Conservation (phyloP, 768 basidiomycete genomes). For the Rhodotorula paludigena region DNA sequence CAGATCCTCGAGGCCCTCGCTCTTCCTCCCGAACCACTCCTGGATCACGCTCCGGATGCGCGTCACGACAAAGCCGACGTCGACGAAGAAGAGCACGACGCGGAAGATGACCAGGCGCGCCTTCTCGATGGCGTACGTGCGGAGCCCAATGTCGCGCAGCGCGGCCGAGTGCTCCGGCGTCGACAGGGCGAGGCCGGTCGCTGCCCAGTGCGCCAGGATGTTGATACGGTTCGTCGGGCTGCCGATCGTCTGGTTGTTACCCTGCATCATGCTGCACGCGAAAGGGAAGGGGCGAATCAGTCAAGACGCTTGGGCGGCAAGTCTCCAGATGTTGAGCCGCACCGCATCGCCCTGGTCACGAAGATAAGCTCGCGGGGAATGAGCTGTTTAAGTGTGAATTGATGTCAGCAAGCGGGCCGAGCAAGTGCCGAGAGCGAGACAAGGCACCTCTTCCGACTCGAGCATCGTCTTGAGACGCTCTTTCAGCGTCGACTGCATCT, state of each 20-base stretch:
- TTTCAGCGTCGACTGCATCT: conserved; percentile 35
- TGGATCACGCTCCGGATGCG: conserved; percentile 56
- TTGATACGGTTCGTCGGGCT: conserved; percentile 87
- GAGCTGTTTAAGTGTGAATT: too few species aligned
- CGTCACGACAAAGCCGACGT: conserved; percentile 65
- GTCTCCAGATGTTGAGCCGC: too few species aligned
- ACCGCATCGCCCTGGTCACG: conserved; percentile 46
- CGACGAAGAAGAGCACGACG: conserved; percentile 61
- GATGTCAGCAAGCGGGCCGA: too few species aligned
- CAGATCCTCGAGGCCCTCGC: conserved; percentile 70
- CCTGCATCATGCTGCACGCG: conserved; percentile 1
- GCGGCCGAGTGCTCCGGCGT: conserved; percentile 49
- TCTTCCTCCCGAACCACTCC: conserved; percentile 43
- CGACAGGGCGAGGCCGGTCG: conserved; percentile 19
- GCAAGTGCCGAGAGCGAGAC: too few species aligned
- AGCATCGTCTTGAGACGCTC: conserved; percentile 41
- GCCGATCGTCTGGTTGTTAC: conserved; percentile 73
- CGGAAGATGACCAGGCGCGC: conserved; percentile 60
- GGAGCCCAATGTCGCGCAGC: conserved; percentile 46
- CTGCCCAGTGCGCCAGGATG: conserved; percentile 75
- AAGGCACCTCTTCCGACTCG: conserved; percentile 38
- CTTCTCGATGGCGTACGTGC: conserved; percentile 46
- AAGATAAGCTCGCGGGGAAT: conserved; percentile 50
- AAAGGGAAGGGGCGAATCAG: not conserved
- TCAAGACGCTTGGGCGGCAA: too few species aligned